These are phyloP conservation scores for Nothophaeocryptopus gaeumannii DNA, from an alignment of 2,329 filamentous ascomycete genomes.

Conservation along the genomic window DNA sequence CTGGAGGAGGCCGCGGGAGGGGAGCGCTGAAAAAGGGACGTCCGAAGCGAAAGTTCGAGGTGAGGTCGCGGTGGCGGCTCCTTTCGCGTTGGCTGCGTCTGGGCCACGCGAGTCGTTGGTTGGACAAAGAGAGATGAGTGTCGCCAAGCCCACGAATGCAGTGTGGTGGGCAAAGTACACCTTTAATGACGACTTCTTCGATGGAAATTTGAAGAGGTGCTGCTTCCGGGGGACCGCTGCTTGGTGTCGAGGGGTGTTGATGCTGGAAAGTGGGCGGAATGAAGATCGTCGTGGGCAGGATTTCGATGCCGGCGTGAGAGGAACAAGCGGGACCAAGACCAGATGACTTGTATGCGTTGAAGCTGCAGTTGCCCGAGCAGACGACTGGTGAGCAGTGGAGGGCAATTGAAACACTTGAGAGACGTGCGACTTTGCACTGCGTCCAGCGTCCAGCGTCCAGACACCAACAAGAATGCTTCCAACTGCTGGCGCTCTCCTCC, in stretches of 20 bases:
- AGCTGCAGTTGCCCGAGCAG: not conserved
- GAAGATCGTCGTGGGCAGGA: conserved; percentile 1
- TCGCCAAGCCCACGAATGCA: not conserved
- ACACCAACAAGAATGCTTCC: too few species aligned
- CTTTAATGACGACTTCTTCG: not conserved
- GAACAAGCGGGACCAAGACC: not conserved
- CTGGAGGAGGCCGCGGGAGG: too few species aligned
- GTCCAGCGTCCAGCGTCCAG: too few species aligned
- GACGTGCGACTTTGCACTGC: too few species aligned
- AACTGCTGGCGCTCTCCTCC: too few species aligned
- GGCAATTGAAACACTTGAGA: not conserved
- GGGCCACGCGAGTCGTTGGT: not conserved
- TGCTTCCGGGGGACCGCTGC: too few species aligned
- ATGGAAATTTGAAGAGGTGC: too few species aligned
- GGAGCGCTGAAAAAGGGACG: too few species aligned
- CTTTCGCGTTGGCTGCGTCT: not conserved
- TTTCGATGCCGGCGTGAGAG: not conserved
- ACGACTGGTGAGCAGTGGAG: not conserved
- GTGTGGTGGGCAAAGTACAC: not conserved
- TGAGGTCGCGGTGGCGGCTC: too few species aligned
- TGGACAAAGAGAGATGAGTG: not conserved
- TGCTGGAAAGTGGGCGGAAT: not conserved
- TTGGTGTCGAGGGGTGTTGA: not conserved
- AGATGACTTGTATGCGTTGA: not conserved
- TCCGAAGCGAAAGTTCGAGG: too few species aligned